Base-by-base conservation (phyloP, 768 basidiomycete species). In the Xanthoconium purpureum region DNA sequence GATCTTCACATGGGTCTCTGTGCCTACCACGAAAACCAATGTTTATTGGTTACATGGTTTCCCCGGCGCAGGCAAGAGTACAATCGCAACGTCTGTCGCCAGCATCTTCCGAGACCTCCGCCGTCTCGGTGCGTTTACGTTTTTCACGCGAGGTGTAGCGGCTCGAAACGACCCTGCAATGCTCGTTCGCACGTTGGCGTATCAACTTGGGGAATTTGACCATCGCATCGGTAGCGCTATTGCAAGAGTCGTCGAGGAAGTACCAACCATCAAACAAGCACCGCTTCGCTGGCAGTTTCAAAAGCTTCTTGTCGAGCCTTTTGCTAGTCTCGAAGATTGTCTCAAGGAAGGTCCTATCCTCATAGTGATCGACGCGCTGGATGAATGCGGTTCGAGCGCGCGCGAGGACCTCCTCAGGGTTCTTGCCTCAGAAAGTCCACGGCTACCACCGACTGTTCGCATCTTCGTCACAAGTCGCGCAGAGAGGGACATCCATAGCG, bases 41-140 rank as follows among this genome's bases (percentile, higher is more conserved):
- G 51, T 74, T 9, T 72, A 66, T 36, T 74, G 74, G 73, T 50
- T 74, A 30, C 62, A 70, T 33, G 73, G 74, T 9, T 66, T 72
- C 36, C 72, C 74, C 0, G 73, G 73, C 17, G 55, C 72, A 6
- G 75, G 74, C 12, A 75, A 75, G 62, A 76, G 74, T 37, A 67
- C 74, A 2, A 60, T 75, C 20, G 52, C 74, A 6, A 75, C 69
- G 0, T 75, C 75, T 0, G 53, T 74, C 13, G 74, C 74, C 36
- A 67, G 71, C 50, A 45, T 73, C 29, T 71, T 70, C 29, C 60
- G 67, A n/a, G 61, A 71, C 1, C 55, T 68, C 6, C 66, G 66
- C 13, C 70, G 68, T 33, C 75, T 75, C 6, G 74, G 75, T 9
- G 71, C 74, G 2, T 75, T 72, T 48, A 33, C 61, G 5, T 73